These are phyloP conservation scores for Pleurozium schreberi DNA, from an alignment of 225 moss, liverwort and hornwort species.

Conservation along the genomic window DNA sequence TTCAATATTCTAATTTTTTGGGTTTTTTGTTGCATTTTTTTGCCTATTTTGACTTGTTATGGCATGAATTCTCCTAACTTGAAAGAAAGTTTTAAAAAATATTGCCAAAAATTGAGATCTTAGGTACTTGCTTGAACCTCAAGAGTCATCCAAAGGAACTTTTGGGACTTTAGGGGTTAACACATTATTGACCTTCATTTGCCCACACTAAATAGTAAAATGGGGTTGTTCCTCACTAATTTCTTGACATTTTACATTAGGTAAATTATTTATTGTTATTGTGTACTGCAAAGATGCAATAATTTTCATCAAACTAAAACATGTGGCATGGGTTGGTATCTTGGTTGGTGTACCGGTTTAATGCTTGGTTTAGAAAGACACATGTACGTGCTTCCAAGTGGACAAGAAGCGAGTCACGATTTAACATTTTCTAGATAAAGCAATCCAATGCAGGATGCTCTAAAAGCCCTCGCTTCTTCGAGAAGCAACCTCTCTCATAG, in stretches of 20 bases:
- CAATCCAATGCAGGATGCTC: not conserved
- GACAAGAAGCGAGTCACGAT: fast-evolving
- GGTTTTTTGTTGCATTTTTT: fast-evolving
- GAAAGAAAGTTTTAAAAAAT: not conserved
- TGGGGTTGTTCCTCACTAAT: not conserved
- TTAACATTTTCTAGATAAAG: fast-evolving
- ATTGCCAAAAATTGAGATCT: not conserved
- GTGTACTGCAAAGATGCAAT: fast-evolving
- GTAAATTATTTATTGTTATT: not conserved
- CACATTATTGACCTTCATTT: not conserved
- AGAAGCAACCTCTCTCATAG: fast-evolving
- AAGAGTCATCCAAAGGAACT: fast-evolving
- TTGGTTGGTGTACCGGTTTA: fast-evolving
- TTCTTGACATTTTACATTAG: fast-evolving
- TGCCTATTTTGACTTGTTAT: too few relatives aligned
- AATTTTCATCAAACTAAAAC: fast-evolving
- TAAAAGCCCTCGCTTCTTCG: too few relatives aligned
- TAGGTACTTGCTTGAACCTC: not conserved
- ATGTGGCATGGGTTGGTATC: fast-evolving
- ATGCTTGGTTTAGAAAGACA: fast-evolving
- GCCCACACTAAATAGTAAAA: not conserved
- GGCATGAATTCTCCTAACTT: not conserved
- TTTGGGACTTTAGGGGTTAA: fast-evolving
- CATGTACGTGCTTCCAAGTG: fast-evolving
- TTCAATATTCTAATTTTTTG: not conserved